phyloP scores from a whole-genome alignment of 2,329 filamentous ascomycete species.

The Cyphellophora attinorum region DNA sequence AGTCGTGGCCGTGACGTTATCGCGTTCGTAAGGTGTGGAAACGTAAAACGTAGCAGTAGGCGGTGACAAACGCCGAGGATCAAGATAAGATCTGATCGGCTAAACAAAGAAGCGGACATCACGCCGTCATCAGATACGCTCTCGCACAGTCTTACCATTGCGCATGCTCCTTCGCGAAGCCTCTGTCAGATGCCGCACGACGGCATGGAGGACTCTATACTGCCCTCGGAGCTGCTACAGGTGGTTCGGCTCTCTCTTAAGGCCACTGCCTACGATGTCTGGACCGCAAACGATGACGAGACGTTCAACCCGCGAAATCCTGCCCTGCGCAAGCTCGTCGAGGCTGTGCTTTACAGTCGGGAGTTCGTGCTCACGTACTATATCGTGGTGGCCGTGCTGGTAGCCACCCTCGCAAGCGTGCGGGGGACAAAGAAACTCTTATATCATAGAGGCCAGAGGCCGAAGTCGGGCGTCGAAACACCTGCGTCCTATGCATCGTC shows the following conservation, averaged over 20 bases:
- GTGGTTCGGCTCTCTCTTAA: neutral
- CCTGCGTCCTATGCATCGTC: constrained; percentile 8
- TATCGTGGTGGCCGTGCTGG: constrained; percentile 4
- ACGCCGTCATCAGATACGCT: too few species aligned
- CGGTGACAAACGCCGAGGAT: too few species aligned
- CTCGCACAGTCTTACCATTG: too few species aligned
- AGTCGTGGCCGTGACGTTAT: too few species aligned
- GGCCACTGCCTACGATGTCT: constrained; percentile 1
- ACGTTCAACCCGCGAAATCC: neutral
- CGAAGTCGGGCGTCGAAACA: constrained; percentile 4
- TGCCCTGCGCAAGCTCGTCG: constrained; percentile 11
- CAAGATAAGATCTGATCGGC: too few species aligned
- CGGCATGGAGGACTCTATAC: neutral
- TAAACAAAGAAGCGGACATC: constrained; percentile 1
- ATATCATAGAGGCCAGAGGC: neutral
- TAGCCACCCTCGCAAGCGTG: constrained; percentile 3
- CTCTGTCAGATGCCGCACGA: too few species aligned
- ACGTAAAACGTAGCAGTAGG: too few species aligned
- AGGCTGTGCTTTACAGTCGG: constrained; percentile 12
- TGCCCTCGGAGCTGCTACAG: neutral
- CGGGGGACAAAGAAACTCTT: constrained; percentile 2
- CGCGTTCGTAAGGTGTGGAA: too few species aligned
- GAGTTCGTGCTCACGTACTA: constrained; percentile 16
- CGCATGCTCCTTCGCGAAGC: too few species aligned
- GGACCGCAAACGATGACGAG: neutral